Evolutionary conservation across 2,329 filamentous ascomycete genomes (phyloP).

Genomic region (Penicillium freii): DNA sequence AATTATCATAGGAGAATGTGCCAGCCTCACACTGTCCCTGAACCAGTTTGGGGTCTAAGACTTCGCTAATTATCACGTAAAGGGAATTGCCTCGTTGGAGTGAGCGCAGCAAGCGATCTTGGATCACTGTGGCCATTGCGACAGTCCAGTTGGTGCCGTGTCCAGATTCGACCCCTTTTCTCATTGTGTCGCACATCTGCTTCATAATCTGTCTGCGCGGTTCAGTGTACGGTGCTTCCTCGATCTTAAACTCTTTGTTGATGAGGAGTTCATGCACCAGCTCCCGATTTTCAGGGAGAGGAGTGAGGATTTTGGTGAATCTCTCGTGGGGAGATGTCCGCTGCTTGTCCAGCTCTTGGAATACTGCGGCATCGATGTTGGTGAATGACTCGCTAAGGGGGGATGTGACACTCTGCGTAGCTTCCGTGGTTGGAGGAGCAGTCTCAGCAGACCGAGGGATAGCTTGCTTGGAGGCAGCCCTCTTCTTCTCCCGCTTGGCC

Average conservation of each 20-base stretch:
- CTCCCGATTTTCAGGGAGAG: constrained; percentile 60
- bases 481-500: constrained; percentile 53
- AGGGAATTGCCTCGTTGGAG: constrained; percentile 61
- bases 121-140: constrained; percentile 65
- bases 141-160: constrained; percentile 60
- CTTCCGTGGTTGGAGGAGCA: constrained; percentile 33
- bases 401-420: constrained; percentile 39
- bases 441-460: constrained; percentile 56
- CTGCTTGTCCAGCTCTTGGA: constrained; percentile 37
- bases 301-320: constrained; percentile 56
- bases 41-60: constrained; percentile 59
- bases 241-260: constrained; percentile 62
- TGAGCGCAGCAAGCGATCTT: constrained; percentile 59
- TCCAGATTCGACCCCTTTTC: constrained; percentile 55
- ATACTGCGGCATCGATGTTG: constrained; percentile 34
- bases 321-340: constrained; percentile 39
- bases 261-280: constrained; percentile 64
- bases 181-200: constrained; percentile 59
- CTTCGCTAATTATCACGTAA: constrained; percentile 60
- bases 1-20: constrained; percentile 62
- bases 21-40: constrained; percentile 58
- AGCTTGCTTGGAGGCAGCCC: constrained; percentile 54
- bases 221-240: constrained; percentile 49
- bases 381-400: constrained; percentile 44
- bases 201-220: constrained; percentile 58